Evolutionary conservation across 768 basidiomycete species (phyloP).

Genomic region (Auriscalpium microsporum): DNA sequence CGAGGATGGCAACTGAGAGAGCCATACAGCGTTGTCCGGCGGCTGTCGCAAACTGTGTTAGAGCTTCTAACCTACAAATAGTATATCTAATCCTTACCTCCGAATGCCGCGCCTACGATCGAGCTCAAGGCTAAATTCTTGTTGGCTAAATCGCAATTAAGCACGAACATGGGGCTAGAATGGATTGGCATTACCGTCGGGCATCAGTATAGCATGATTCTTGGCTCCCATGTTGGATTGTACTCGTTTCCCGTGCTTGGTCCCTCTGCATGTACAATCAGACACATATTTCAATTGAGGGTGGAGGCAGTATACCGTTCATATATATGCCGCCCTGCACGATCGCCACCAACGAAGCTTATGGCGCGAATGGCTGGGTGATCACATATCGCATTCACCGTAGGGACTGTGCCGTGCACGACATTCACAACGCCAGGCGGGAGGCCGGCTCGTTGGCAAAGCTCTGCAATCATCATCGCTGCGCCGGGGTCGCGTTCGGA

Average conservation of each 20-base stretch:
- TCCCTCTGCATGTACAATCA: slow-evolving; percentile 45
- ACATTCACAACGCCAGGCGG: slow-evolving; percentile 88
- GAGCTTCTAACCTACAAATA: slow-evolving; percentile 14
- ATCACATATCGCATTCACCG: slow-evolving; percentile 93
- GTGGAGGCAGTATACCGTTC: slow-evolving; percentile 44
- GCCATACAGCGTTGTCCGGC: slow-evolving; percentile 99
- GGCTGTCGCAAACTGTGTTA: slow-evolving; percentile 37
- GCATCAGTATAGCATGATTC: slow-evolving; percentile 90
- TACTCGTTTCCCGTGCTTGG: slow-evolving; percentile 65
- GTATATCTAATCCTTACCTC: slow-evolving; percentile 38
- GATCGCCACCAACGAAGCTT: slow-evolving; percentile 92
- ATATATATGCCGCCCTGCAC: slow-evolving; percentile 90
- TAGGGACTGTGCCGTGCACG: slow-evolving; percentile 82
- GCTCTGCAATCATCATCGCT: slow-evolving; percentile 94
- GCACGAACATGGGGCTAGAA: background rate
- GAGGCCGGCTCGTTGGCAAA: slow-evolving; percentile 79
- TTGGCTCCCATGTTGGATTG: slow-evolving; percentile 90
- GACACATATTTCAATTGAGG: slow-evolving; percentile 2
- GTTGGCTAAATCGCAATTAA: slow-evolving; percentile 51
- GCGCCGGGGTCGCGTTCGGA: slow-evolving; percentile 96
- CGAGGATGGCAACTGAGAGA: slow-evolving; percentile 80
- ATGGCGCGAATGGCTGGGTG: slow-evolving; percentile 88
- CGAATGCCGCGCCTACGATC: slow-evolving; percentile 88
- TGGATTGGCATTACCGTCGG: slow-evolving; percentile 58
- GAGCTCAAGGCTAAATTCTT: slow-evolving; percentile 89